A percentile compares a stretch with the other conserved stretches of the same genome.
Evolutionary conservation across 2,329 filamentous ascomycete species (phyloP).

Genomic region (Fusarium haematococcum): DNA sequence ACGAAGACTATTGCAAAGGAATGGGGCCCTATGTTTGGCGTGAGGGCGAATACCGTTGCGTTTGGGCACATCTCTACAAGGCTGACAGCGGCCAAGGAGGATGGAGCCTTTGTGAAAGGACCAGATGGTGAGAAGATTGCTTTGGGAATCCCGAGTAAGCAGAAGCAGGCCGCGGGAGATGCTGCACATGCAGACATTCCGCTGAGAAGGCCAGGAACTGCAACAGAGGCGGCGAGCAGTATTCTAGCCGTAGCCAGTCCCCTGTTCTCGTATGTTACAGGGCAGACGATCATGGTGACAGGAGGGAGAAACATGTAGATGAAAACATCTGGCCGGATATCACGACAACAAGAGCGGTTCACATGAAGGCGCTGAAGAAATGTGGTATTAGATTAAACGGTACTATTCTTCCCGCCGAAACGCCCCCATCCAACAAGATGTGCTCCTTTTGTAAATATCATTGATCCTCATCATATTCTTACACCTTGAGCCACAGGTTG

Average conservation of each 20-base stretch:
- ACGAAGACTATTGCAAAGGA: constrained; percentile 93
- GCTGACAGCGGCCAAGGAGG: constrained; percentile 86
- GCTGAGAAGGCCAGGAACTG: constrained; percentile 78
- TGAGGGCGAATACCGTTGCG: constrained; percentile 84
- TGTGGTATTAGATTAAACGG: constrained; percentile 49
- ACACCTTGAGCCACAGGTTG: constrained; percentile 82
- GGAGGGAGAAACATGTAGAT: constrained; percentile 74
- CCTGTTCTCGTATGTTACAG: constrained; percentile 84
- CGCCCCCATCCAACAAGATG: constrained; percentile 44
- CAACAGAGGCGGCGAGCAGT: constrained; percentile 82
- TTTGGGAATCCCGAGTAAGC: constrained; percentile 77
- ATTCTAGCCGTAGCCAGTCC: constrained; percentile 85
- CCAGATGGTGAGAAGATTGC: constrained; percentile 81
- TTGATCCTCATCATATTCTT: constrained; percentile 30
- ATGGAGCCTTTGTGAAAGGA: constrained; percentile 81
- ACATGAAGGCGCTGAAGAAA: constrained; percentile 36
- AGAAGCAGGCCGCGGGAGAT: constrained; percentile 57
- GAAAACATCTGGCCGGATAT: neutral
- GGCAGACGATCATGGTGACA: constrained; percentile 89
- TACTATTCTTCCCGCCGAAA: constrained; percentile 46
- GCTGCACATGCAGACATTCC: constrained; percentile 77
- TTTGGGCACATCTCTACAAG: constrained; percentile 86
- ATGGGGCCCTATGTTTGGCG: constrained; percentile 87
- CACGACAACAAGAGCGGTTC: neutral
- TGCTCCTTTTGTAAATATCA: constrained; percentile 39